phyloP scores from a whole-genome alignment of 371 early-diverging fungal species.

The Mucor ambiguus region DNA sequence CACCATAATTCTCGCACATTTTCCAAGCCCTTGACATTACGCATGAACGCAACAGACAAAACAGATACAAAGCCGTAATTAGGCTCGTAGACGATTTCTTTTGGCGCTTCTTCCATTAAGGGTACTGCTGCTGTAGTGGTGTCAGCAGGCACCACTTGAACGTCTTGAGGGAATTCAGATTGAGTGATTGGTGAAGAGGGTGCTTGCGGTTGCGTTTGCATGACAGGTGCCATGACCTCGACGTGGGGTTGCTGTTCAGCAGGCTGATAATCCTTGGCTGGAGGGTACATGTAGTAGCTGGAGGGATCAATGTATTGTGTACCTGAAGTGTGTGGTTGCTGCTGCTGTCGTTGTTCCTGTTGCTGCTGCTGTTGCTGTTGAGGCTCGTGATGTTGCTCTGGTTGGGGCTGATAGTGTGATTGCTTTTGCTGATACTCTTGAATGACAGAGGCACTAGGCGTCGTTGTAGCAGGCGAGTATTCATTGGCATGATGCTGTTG shows the following conservation, averaged over 20 bases:
- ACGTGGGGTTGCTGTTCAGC: not conserved
- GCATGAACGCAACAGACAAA: constrained; percentile 26
- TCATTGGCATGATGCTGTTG: constrained; percentile 1
- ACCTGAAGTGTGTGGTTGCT: not conserved
- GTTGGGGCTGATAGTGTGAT: not conserved
- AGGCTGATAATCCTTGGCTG: not conserved
- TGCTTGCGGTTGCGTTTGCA: not conserved
- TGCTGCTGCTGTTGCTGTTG: constrained; percentile 2
- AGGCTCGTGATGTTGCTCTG: not conserved
- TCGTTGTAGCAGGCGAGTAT: not conserved
- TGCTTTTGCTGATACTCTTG: constrained; percentile 8
- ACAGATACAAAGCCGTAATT: constrained; percentile 36
- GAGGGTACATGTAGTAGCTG: constrained; percentile 10
- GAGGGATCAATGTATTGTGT: constrained; percentile 10
- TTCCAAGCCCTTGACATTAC: constrained; percentile 25
- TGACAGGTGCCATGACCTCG: not conserved
- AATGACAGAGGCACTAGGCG: not conserved
- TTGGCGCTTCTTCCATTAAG: not conserved
- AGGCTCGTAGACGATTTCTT: constrained; percentile 6
- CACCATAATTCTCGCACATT: constrained; percentile 38
- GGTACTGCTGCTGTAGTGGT: not conserved
- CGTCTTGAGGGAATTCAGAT: not conserved
- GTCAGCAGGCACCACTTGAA: not conserved
- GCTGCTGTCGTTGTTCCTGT: no score
- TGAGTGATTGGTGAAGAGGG: not conserved